Evolutionary conservation across 495 filamentous ascomycete genomes (phyloP).

Genomic region (Opeltia flavorubescens): DNA sequence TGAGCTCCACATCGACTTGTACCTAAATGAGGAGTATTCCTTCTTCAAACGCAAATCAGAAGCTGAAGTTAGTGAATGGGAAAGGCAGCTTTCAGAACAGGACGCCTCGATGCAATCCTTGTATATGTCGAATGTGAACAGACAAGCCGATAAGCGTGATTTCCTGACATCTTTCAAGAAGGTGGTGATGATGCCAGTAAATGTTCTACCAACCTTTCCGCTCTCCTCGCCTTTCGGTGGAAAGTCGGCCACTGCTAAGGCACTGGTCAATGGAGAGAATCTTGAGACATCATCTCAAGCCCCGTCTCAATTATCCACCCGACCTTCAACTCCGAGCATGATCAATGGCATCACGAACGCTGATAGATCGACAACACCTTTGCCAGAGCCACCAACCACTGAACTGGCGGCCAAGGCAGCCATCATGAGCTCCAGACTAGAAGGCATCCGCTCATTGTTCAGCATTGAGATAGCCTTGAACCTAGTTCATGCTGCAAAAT

Average conservation of each 20-base stretch:
- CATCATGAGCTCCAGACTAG: constrained; percentile 85
- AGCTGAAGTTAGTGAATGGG: constrained; percentile 68
- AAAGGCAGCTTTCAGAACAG: constrained; percentile 78
- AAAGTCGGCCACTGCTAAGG: constrained; percentile 29
- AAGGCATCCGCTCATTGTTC: constrained; percentile 87
- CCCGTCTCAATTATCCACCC: constrained; percentile 9
- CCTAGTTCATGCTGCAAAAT: constrained; percentile 81
- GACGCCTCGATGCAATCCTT: constrained; percentile 85
- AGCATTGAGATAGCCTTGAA: constrained; percentile 89
- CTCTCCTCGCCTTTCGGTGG: constrained; percentile 39
- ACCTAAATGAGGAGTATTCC: constrained; percentile 83
- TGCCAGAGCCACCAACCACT: constrained; percentile 62
- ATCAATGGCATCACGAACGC: constrained; percentile 20
- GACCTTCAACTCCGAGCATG: constrained; percentile 30
- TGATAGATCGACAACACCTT: constrained; percentile 29
- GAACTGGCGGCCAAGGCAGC: constrained; percentile 92
- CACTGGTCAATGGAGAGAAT: constrained; percentile 18
- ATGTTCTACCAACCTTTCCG: constrained; percentile 54
- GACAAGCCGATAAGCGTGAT: constrained; percentile 90
- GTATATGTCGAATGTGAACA: constrained; percentile 85
- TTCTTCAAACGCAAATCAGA: constrained; percentile 66
- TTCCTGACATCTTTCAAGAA: constrained; percentile 96
- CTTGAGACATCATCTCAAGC: constrained; percentile 32
- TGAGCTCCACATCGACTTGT: constrained; percentile 85
- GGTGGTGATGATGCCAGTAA: constrained; percentile 97